Evolutionary conservation across 768 basidiomycete genomes (phyloP).

Genomic region (Leucosporidium yakuticum): DNA sequence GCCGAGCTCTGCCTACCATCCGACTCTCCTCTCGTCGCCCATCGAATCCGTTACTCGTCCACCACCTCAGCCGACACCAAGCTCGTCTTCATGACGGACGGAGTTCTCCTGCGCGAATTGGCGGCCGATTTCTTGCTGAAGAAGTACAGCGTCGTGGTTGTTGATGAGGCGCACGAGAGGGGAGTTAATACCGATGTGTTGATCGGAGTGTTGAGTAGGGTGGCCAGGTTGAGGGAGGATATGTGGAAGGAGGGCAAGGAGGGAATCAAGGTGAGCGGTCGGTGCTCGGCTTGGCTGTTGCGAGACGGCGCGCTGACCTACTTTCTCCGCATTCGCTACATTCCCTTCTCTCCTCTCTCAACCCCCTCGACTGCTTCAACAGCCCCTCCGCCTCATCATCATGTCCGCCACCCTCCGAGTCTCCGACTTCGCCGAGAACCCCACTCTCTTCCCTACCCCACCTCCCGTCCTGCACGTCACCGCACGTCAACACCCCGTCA

Average conservation of each 20-base stretch:
- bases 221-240: constrained; percentile 79
- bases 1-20: constrained; percentile 79
- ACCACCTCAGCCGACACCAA: constrained; percentile 82
- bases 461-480: constrained; percentile 89
- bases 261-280: constrained; percentile 55
- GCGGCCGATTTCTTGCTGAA: constrained; percentile 87
- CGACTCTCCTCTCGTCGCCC: constrained; percentile 65
- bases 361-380: constrained; percentile 3
- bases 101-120: constrained; percentile 87
- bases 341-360: constrained; percentile 2
- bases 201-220: constrained; percentile 91
- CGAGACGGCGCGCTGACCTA: constrained; percentile 9
- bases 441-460: constrained; percentile 65
- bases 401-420: constrained; percentile 98
- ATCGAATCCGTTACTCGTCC: constrained; percentile 95
- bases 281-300: background rate
- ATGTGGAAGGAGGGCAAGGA: constrained; percentile 77
- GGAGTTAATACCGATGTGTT: constrained; percentile 98
- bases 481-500: constrained; percentile 90
- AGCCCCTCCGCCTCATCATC: constrained; percentile 87
- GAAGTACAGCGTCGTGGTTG: constrained; percentile 88
- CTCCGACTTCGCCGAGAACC: constrained; percentile 84
- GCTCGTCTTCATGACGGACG: constrained; percentile 99
- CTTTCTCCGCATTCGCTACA: background rate
- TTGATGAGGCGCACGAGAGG: constrained; percentile 96